Conservation (phyloP, 495 filamentous ascomycete genomes). For the Penicillium subrubescens region DNA sequence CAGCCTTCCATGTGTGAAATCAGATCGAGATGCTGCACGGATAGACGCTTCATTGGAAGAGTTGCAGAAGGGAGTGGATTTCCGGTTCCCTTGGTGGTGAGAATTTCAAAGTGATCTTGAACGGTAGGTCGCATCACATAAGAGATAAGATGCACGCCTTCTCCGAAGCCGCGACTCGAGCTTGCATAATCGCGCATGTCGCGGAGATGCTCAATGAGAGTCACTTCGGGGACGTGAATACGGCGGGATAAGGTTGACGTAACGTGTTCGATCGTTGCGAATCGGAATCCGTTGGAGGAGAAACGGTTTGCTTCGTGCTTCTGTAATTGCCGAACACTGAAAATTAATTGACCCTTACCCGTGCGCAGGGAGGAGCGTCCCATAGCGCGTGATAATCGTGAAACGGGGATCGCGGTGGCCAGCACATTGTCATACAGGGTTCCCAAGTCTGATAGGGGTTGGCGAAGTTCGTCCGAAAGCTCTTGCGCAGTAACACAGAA, state of each 20-base stretch:
- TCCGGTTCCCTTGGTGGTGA: constrained; percentile 63
- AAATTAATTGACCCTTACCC: constrained; percentile 75
- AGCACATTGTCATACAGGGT: constrained; percentile 80
- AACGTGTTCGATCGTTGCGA: constrained; percentile 72
- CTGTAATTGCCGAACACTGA: constrained; percentile 70
- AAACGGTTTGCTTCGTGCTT: constrained; percentile 60
- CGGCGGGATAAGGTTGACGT: constrained; percentile 62
- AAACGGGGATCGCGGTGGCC: constrained; percentile 55
- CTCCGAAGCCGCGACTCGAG: constrained; percentile 51
- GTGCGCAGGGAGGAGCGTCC: constrained; percentile 38
- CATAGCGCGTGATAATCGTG: constrained; percentile 38
- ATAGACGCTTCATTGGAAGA: constrained; percentile 58
- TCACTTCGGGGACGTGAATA: constrained; percentile 66
- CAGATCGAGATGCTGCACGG: constrained; percentile 59
- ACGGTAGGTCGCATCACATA: constrained; percentile 73
- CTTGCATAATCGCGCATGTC: constrained; percentile 63
- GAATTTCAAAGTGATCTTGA: constrained; percentile 70
- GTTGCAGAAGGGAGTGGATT: constrained; percentile 70
- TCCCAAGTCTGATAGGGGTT: constrained; percentile 64
- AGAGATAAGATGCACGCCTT: constrained; percentile 74
- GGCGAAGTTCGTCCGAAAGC: constrained; percentile 66
- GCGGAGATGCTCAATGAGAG: constrained; percentile 56
- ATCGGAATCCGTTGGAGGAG: constrained; percentile 73
- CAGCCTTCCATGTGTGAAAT: constrained; percentile 60
- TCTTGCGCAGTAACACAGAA: constrained; percentile 80